Base-by-base conservation (phyloP, 31 red algal species). In the Odonthalia washingtoniensis region DNA sequence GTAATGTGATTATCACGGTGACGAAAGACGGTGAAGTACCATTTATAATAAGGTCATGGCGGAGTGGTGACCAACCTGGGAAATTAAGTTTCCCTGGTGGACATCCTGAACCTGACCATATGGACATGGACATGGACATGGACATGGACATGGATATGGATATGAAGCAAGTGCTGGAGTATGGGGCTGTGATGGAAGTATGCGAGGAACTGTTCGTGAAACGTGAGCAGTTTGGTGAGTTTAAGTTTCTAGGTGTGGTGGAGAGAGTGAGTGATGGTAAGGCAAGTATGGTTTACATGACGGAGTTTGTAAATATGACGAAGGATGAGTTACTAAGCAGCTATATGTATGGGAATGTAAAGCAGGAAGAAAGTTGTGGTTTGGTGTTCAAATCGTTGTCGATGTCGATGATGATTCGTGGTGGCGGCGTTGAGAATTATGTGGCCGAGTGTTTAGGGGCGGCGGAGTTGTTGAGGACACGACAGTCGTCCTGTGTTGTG, bases 191-290 rank as follows among this genome's bases (percentile, higher is more conserved):
- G 46, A 40, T 74, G 26, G 89, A 91, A 68, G 61, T 84, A 5
- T 6, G 84, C 28, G 89, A 91, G 43, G 89, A 91, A 35, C 43
- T 91, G 31, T 91, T 91, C 31, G 16, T 91, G 39, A 72, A 78
- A 21, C 80, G 78, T 27, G 5, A 85, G 1, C 14, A 46, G 18
- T 30, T 91, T 18, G 45, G 57, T 21, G 61, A 91, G 40, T 78
- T 91, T 79, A 12, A 26, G 3, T 77, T 84, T 53, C 74, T 91
- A 3, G 89, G 80, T 3, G 52, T 91, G 33, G 81, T 91, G 52
- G 81, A 73, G 61, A 38, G 89, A 57, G 72, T 5, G 34, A 0
- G 32, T 16, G 89, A 91, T 70, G 46, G 40, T 52, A 91, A 91
- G 62, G 32, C 80, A 36, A 78, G 53, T 41, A 53, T 85, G 64